Percentiles rank a stretch among this genome's conserved stretches.
phyloP scores from a whole-genome alignment of 2,329 filamentous ascomycete species.

The Colletotrichum sansevieriae region DNA sequence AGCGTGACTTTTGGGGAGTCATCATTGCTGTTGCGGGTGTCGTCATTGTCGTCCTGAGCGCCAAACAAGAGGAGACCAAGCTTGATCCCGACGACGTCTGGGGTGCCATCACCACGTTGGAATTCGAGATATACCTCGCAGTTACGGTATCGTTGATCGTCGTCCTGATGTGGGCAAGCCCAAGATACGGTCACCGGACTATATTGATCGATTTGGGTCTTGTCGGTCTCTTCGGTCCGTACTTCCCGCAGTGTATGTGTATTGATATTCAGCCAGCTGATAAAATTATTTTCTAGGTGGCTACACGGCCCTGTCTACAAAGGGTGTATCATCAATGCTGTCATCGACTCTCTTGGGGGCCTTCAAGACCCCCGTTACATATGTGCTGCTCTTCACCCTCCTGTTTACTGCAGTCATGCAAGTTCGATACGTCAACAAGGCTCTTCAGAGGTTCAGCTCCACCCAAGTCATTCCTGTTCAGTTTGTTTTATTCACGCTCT shows the following conservation, averaged over 20 bases:
- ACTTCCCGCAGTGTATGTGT: not conserved
- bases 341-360: conserved; percentile 91
- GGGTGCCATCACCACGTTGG: conserved; percentile 86
- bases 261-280: conserved; percentile 12
- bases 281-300: conserved; percentile 70
- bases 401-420: conserved; percentile 92
- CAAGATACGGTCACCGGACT: conserved; percentile 84
- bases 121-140: conserved; percentile 90
- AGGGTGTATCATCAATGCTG: conserved; percentile 94
- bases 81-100: conserved; percentile 92
- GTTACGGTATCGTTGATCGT: conserved; percentile 81
- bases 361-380: conserved; percentile 92
- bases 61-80: conserved; percentile 89
- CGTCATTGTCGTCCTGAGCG: conserved; percentile 92
- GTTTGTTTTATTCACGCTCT: conserved; percentile 96
- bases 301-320: conserved; percentile 96
- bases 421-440: conserved; percentile 93
- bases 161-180: conserved; percentile 84
- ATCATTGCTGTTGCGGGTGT: conserved; percentile 88
- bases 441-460: conserved; percentile 92
- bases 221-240: conserved; percentile 89
- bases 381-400: conserved; percentile 83
- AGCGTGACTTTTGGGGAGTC: conserved; percentile 88
- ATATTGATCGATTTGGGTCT: conserved; percentile 94
- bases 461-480: conserved; percentile 98